These are phyloP conservation scores for Penicillium alfredii DNA, from an alignment of 495 filamentous ascomycete species.

Conservation along the genomic window DNA sequence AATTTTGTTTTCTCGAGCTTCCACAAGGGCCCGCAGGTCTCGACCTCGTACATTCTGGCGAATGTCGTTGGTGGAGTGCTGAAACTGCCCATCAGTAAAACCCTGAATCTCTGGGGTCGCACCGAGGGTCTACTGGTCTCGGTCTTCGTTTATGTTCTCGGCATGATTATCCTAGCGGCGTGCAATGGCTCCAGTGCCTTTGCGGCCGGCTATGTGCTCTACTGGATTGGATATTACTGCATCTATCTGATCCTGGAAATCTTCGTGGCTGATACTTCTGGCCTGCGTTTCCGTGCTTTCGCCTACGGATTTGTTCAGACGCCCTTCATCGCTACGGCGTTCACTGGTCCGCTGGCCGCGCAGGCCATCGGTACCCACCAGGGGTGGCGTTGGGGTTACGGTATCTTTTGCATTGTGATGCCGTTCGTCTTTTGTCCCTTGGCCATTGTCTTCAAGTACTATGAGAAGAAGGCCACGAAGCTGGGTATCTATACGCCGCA, in stretches of 20 bases:
- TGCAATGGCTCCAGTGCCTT: conserved; percentile 42
- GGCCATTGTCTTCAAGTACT: conserved; percentile 44
- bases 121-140: conserved; percentile 46
- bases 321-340: conserved; percentile 49
- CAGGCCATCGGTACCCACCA: conserved; percentile 41
- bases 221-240: conserved; percentile 53
- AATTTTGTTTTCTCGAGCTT: conserved; percentile 36
- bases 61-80: conserved; percentile 58
- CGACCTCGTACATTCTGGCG: conserved; percentile 31
- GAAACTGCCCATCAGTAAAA: conserved; percentile 63
- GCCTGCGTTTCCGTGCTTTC: conserved; percentile 55
- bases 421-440: conserved; percentile 49
- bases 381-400: conserved; percentile 60
- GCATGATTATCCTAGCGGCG: conserved; percentile 42
- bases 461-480: conserved; percentile 52
- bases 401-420: conserved; percentile 53
- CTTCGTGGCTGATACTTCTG: conserved; percentile 61
- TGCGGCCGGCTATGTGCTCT: conserved; percentile 48
- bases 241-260: conserved; percentile 51
- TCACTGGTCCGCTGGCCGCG: conserved; percentile 29
- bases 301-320: conserved; percentile 55
- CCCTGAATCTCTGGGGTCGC: conserved; percentile 62
- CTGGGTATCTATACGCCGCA: conserved; percentile 29
- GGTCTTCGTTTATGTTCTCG: conserved; percentile 30
- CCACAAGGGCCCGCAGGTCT: conserved; percentile 30